Percentiles rank a stretch among this genome's conserved stretches.
Conservation (phyloP, 371 early-diverging fungal species). For the Umbelopsis sp. region DNA sequence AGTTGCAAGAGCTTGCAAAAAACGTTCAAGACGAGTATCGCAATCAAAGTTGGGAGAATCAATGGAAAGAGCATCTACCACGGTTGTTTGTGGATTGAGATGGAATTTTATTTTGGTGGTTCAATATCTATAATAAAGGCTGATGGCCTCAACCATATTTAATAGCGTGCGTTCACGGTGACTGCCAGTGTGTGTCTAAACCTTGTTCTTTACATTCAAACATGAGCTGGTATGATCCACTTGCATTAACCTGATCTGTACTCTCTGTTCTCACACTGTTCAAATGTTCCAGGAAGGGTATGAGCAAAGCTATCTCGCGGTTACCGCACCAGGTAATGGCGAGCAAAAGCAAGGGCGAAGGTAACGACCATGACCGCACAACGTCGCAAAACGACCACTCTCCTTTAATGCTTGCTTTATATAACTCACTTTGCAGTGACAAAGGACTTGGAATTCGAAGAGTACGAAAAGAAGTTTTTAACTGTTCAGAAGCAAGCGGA, state of each 20-base stretch:
- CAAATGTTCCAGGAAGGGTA: constrained; percentile 31
- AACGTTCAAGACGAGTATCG: constrained; percentile 44
- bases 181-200: background rate
- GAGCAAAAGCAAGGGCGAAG: constrained; percentile 27
- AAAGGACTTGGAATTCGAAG: constrained; percentile 59
- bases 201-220: background rate
- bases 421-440: constrained; percentile 38
- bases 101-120: too few relatives aligned
- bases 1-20: constrained; percentile 30
- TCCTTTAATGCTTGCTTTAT: background rate
- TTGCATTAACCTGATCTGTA: background rate
- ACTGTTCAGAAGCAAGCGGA: constrained; percentile 46
- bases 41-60: constrained; percentile 46
- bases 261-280: background rate
- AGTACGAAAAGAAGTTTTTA: constrained; percentile 53
- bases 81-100: constrained; percentile 23
- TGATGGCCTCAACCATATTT: background rate
- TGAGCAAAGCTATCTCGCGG: constrained; percentile 31
- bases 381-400: too few relatives aligned
- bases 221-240: background rate
- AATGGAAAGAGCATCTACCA: constrained; percentile 36
- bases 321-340: constrained; percentile 32
- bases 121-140: background rate
- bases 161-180: background rate
- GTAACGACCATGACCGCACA: background rate